Percentiles rank a stretch among this genome's conserved stretches.
Conservation (phyloP, 495 filamentous ascomycete species). For the Podospora conica region DNA sequence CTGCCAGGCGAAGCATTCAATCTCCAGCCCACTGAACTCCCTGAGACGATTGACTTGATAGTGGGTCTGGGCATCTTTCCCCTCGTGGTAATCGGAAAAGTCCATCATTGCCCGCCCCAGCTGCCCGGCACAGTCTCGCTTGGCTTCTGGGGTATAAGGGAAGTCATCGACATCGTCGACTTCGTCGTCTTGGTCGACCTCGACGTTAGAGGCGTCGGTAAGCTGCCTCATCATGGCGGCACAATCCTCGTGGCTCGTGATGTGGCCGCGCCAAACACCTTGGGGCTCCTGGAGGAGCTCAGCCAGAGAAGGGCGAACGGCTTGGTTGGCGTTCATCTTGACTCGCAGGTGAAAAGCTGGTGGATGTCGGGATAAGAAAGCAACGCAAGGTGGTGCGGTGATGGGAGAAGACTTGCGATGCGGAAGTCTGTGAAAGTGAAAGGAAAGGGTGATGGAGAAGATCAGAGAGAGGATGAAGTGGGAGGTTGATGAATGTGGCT, state of each 20-base stretch:
- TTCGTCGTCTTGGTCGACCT: not conserved
- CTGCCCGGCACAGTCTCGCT: not conserved
- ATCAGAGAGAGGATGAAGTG: no score
- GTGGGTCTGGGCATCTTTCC: not conserved
- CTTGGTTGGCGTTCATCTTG: not conserved
- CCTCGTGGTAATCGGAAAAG: not conserved
- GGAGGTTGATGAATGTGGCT: no score
- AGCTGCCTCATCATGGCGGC: not conserved
- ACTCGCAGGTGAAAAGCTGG: not conserved
- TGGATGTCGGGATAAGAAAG: no score
- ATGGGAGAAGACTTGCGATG: no score
- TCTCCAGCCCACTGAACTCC: not conserved
- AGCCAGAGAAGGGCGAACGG: not conserved
- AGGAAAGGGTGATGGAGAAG: no score
- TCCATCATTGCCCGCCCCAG: not conserved
- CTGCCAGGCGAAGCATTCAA: not conserved
- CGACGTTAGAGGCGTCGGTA: not conserved
- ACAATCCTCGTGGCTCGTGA: not conserved
- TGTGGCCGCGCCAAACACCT: not conserved
- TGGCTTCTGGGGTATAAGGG: not conserved
- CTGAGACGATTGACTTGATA: not conserved
- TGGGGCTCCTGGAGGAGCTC: not conserved
- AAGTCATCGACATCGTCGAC: not conserved
- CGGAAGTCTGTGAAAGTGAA: no score
- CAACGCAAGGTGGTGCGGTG: no score